Evolutionary conservation across 2,329 filamentous ascomycete species (phyloP).

Genomic region (Monosporascus sp.): DNA sequence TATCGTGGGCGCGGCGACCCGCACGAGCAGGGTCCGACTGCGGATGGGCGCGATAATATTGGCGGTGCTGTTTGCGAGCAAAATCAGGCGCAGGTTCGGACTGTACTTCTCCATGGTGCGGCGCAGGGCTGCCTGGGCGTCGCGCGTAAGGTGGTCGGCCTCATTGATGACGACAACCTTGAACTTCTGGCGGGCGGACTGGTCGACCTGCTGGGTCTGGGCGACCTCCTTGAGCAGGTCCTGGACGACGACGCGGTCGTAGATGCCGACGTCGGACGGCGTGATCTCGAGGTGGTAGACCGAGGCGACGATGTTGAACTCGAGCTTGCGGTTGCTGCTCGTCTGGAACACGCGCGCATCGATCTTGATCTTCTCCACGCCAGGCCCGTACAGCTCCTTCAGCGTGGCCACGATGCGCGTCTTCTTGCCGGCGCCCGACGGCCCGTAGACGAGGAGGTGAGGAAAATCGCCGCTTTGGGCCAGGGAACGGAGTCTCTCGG

Average conservation of each 20-base stretch:
- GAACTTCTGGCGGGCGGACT: conserved; percentile 84
- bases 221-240: conserved; percentile 96
- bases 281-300: conserved; percentile 99
- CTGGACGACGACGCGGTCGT: conserved; percentile 92
- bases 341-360: conserved; percentile 96
- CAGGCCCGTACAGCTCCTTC: conserved; percentile 90
- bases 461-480: conserved; percentile 97
- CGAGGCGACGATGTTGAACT: conserved; percentile 97
- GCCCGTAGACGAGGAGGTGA: conserved; percentile 93
- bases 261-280: conserved; percentile 91
- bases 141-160: conserved; percentile 86
- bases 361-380: conserved; percentile 99
- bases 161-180: conserved; percentile 99
- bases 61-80: conserved; percentile 91
- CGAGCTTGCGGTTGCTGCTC: conserved; percentile 89
- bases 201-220: conserved; percentile 97
- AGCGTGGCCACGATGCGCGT: conserved; percentile 92
- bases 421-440: conserved; percentile 95
- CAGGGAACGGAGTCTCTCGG: conserved; percentile 77
- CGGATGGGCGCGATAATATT: conserved; percentile 99
- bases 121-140: conserved; percentile 90
- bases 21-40: conserved; percentile 82
- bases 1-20: conserved; percentile 84
- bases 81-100: conserved; percentile 84
- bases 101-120: conserved; percentile 99